Conservation (phyloP, 1,284 basidiomycete species). For the Rugosomyces carneus region DNA sequence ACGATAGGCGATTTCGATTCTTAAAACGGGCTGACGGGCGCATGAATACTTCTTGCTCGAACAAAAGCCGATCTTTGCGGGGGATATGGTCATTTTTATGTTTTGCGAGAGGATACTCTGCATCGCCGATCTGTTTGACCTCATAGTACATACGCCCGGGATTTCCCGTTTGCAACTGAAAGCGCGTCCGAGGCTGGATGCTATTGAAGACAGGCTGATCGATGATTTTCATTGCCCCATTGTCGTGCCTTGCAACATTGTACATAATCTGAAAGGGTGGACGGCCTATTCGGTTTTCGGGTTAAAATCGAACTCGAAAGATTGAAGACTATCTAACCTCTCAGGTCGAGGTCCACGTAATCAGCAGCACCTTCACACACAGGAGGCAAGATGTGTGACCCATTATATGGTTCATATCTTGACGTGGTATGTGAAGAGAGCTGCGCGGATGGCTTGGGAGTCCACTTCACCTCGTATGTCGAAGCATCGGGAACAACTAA, state of each 20-base stretch:
- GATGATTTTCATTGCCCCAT: conserved; percentile 54
- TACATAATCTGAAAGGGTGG: conserved; percentile 86
- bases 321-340: conserved; percentile 40
- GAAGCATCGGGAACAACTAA: conserved; percentile 53
- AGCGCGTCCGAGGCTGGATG: conserved; percentile 75
- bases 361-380: conserved; percentile 81
- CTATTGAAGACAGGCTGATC: conserved; percentile 80
- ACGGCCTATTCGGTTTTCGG: conserved; percentile 42
- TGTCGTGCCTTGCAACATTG: conserved; percentile 63
- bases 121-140: conserved; percentile 83
- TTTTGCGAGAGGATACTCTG: conserved; percentile 73
- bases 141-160: conserved; percentile 86
- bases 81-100: conserved; percentile 56
- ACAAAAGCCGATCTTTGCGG: conserved; percentile 56
- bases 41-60: conserved; percentile 78
- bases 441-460: conserved; percentile 64
- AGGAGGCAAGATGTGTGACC: conserved; percentile 62
- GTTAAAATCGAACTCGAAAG: background rate
- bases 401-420: conserved; percentile 52
- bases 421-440: conserved; percentile 52
- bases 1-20: conserved; percentile 57
- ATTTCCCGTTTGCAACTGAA: conserved; percentile 77
- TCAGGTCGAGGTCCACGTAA: conserved; percentile 75
- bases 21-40: conserved; percentile 77
- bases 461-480: conserved; percentile 69